Conservation (phyloP, 2,329 filamentous ascomycete species). For the Arthrobotrys megalospora region DNA sequence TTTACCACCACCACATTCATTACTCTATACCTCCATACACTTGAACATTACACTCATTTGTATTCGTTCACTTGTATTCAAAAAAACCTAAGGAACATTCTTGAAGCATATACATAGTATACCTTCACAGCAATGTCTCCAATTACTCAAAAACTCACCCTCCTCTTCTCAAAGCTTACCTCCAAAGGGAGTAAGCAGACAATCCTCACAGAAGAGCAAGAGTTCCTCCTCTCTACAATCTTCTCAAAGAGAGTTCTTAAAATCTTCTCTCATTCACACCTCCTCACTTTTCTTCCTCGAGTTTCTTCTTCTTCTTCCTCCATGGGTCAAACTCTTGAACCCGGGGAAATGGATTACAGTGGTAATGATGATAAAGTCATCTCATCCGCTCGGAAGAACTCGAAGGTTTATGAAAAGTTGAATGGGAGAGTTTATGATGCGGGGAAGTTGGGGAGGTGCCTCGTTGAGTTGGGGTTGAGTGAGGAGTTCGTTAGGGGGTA, state of each 20-base stretch:
- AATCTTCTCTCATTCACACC: conserved; percentile 34
- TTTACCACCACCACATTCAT: background rate
- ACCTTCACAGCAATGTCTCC: conserved; percentile 37
- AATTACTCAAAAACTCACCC: conserved; percentile 30
- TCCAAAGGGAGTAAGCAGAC: conserved; percentile 2
- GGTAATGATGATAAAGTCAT: conserved; percentile 34
- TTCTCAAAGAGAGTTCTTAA: conserved; percentile 29
- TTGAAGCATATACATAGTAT: background rate
- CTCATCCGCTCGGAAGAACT: conserved; percentile 14
- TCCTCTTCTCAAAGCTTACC: conserved; percentile 45
- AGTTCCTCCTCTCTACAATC: conserved; percentile 19
- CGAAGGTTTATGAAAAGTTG: conserved; percentile 38
- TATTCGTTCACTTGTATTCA: conserved; percentile 22
- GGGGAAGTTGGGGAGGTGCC: conserved; percentile 43
- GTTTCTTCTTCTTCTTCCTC: background rate
- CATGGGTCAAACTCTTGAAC: background rate
- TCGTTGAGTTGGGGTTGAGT: conserved; percentile 40
- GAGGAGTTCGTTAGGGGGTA: conserved; percentile 28
- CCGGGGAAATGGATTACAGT: background rate
- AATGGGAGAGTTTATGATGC: conserved; percentile 49
- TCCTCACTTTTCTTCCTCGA: conserved; percentile 24
- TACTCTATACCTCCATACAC: background rate
- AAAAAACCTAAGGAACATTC: conserved; percentile 1
- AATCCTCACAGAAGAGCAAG: conserved; percentile 30
- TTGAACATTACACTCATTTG: conserved; percentile 21